Percentiles rank a stretch among this genome's conserved stretches.
Conservation (phyloP, 441 rosid species). For the Erodium texanum region DNA sequence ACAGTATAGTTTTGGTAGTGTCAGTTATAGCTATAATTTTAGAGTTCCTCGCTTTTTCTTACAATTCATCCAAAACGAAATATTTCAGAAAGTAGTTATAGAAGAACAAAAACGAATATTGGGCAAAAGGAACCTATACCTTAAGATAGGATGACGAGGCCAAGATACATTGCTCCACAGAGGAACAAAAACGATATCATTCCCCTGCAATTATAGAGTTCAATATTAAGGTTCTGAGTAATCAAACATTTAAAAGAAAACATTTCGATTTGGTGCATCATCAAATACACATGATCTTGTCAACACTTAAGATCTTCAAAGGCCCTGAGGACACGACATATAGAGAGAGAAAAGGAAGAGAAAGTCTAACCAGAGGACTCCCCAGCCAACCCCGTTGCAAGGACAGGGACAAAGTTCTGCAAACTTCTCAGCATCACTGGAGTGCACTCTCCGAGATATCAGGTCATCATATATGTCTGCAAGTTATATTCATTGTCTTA, state of each 20-base stretch:
- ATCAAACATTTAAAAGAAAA: not conserved
- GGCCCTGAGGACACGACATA: not conserved
- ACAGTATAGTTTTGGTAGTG: too few relatives aligned
- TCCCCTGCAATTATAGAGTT: constrained; percentile 50
- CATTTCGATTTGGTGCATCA: not conserved
- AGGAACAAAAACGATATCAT: constrained; percentile 74
- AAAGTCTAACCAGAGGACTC: constrained; percentile 56
- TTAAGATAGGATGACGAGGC: constrained; percentile 68
- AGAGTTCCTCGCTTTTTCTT: too few relatives aligned
- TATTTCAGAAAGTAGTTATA: not conserved
- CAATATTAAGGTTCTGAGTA: not conserved
- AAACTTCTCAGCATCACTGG: constrained; percentile 93
- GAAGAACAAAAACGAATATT: not conserved
- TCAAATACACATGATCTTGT: not conserved
- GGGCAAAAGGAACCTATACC: constrained; percentile 23
- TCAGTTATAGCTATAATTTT: too few relatives aligned
- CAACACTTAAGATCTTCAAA: not conserved
- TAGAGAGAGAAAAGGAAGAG: not conserved
- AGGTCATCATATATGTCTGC: constrained; percentile 83
- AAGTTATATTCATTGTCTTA: constrained; percentile 8
- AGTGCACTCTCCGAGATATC: constrained; percentile 73
- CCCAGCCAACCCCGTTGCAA: constrained; percentile 87
- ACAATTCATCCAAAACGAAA: not conserved
- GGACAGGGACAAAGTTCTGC: constrained; percentile 89
- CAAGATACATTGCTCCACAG: constrained; percentile 60